Percentiles rank a stretch among this genome's conserved stretches.
Conservation (phyloP, 345 rosid species). For the Eucalyptus marginata region DNA sequence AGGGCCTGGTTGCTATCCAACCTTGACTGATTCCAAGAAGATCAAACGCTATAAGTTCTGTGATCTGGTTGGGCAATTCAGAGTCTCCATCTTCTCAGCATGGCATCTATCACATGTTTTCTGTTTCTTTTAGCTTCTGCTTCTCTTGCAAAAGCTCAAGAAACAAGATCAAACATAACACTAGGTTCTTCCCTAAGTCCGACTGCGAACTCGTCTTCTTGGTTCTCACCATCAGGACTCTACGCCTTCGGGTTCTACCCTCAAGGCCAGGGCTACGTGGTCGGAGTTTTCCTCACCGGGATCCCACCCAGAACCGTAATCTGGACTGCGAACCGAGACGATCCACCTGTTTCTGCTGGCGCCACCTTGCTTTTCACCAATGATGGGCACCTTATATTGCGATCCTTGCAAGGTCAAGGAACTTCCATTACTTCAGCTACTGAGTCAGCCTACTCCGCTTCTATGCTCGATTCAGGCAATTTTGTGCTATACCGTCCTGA, state of each 20-base stretch:
- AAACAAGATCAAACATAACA: not conserved
- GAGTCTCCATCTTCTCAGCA: not conserved
- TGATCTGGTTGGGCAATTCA: not conserved
- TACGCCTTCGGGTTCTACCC: conserved; percentile 13
- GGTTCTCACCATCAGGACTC: conserved; percentile 9
- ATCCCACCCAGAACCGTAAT: not conserved
- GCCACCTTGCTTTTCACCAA: not conserved
- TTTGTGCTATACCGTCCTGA: not conserved
- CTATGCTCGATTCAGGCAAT: conserved; percentile 13
- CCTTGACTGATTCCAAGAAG: not conserved
- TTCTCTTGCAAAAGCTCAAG: not conserved
- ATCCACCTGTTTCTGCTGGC: not conserved
- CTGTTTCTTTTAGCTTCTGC: not conserved
- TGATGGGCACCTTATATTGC: not conserved
- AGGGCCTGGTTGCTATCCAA: not conserved
- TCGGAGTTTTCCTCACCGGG: conserved; percentile 1
- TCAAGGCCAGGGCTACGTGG: not conserved
- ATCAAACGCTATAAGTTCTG: not conserved
- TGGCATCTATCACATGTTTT: not conserved
- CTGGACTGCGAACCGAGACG: conserved; percentile 13
- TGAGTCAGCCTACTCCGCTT: not conserved
- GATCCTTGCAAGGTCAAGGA: not conserved
- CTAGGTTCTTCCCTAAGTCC: not conserved
- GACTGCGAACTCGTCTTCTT: not conserved
- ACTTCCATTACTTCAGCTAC: not conserved